These are phyloP conservation scores for Penicillium sp. DNA, from an alignment of 2,329 filamentous ascomycete genomes.

Conservation along the genomic window DNA sequence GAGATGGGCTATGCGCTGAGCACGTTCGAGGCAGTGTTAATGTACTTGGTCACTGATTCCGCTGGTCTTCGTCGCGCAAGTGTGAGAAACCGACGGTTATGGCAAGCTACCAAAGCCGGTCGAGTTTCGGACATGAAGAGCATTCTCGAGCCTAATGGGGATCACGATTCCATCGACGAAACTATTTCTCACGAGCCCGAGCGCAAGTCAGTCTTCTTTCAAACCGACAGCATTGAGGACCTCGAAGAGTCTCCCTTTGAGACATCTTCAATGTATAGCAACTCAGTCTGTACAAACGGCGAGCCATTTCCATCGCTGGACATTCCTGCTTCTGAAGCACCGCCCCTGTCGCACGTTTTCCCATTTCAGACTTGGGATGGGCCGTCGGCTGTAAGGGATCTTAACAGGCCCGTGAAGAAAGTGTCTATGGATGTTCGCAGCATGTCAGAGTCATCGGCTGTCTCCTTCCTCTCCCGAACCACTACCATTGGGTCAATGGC, in stretches of 20 bases:
- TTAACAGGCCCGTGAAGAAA: constrained; percentile 64
- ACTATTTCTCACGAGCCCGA: constrained; percentile 41
- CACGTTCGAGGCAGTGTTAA: constrained; percentile 90
- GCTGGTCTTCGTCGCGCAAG: constrained; percentile 80
- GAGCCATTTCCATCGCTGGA: constrained; percentile 9
- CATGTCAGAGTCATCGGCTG: constrained; percentile 79
- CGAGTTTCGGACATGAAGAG: constrained; percentile 71
- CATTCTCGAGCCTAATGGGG: constrained; percentile 72
- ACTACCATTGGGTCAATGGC: constrained; percentile 73
- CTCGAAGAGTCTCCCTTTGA: constrained; percentile 22
- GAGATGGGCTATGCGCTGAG: constrained; percentile 95
- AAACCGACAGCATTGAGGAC: constrained; percentile 36
- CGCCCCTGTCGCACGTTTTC: constrained; percentile 76
- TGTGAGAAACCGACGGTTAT: constrained; percentile 78
- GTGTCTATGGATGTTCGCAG: constrained; percentile 90
- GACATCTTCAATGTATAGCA: constrained; percentile 24
- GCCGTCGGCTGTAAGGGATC: constrained; percentile 42
- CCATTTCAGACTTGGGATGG: constrained; percentile 72
- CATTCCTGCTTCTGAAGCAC: constrained; percentile 27
- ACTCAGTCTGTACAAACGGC: constrained; percentile 17
- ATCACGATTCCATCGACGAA: constrained; percentile 40
- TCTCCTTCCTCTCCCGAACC: constrained; percentile 78
- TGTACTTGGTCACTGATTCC: constrained; percentile 83
- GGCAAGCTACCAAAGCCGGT: constrained; percentile 81
- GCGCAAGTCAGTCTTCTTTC: constrained; percentile 29